Base-by-base conservation (phyloP, 352 stramenopile species). In the Phytophthora citricola region DNA sequence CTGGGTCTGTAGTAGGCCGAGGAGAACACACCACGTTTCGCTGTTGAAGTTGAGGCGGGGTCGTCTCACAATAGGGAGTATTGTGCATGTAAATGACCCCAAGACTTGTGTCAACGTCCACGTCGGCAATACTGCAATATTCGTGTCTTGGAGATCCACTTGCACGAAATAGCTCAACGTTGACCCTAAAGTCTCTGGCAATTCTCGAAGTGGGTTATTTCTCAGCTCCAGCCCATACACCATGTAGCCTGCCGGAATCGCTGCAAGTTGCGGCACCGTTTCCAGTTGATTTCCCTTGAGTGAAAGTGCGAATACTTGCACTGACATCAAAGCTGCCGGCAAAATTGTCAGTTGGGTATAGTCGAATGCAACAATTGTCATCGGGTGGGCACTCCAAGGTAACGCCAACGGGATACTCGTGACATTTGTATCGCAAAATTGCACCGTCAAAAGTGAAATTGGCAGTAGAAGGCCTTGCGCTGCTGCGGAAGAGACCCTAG, bases 291-390 rank as follows among this genome's bases (percentile, higher is more conserved):
- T 68, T 15, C 60, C 60, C 20, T 68, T 68, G 3, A 68, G 43
- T 4, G 51, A 68, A 9, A 68, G 32, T 6, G 38, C 51, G 22
- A 34, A 68, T 4, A 41, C n/a, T 24, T 57, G 51, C 36, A 63
- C 20, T 34, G 45, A 26, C 3, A 68, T 6, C 14, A 68, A 24
- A 5, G 51, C 52, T n/a, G 24, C 29, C 2, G 49, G 59, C 9
- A 68, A 45, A 8, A 51, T 20, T 12, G 44, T 57, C 5, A 68
- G 15, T 12, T 22, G n/a, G 1, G 44, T 34, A 5, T 62, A 58
- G 38, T 68, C 60, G 20, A 68, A 68, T 1, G 59, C 36, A 4
- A 68, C 51, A 17, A 63, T 36, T 14, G 51, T 38, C 60, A 68
- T 62, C 7, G 51, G 17, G 6, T 68, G 32, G 34, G 22, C 61